Evolutionary conservation across 441 rosid genomes (phyloP).

Genomic region (Bocquillonia castaneifolia): DNA sequence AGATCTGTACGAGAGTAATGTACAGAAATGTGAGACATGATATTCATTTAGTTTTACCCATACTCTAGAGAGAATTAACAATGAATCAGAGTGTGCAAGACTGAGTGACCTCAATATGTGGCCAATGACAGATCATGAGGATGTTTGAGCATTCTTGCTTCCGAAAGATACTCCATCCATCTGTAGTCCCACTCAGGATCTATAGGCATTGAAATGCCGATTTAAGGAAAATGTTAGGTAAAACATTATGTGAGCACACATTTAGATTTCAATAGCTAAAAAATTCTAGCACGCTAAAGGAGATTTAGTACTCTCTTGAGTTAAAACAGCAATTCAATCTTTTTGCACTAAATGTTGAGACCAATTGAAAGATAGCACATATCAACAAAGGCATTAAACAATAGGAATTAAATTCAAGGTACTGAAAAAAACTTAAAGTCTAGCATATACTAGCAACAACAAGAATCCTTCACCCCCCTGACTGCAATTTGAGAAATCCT

Average conservation of each 20-base stretch:
- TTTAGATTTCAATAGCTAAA: not conserved
- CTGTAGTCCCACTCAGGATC: constrained; percentile 50
- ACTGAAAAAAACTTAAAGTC: not conserved
- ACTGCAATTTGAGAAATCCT: no score
- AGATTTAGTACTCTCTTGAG: not conserved
- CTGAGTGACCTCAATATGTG: constrained; percentile 58
- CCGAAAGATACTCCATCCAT: constrained; percentile 54
- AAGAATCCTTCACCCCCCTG: no score
- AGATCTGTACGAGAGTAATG: no score
- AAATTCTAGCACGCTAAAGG: constrained; percentile 7
- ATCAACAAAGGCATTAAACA: not conserved
- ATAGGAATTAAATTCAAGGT: not conserved
- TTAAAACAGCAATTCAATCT: not conserved
- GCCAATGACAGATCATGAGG: constrained; percentile 51
- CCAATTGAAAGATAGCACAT: not conserved
- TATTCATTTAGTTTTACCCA: constrained; percentile 35
- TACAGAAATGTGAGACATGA: not conserved
- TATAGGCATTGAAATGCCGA: constrained; percentile 31
- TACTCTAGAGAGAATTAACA: constrained; percentile 64
- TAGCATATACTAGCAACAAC: not conserved
- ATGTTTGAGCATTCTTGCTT: constrained; percentile 40
- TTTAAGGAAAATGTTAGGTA: constrained; percentile 20
- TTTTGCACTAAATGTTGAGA: not conserved
- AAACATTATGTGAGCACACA: not conserved
- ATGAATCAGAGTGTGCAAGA: constrained; percentile 54